Percentiles rank a stretch among this genome's conserved stretches.
Conservation (phyloP, 228 moss, liverwort and hornwort species). For the Sphagnum fallax region DNA sequence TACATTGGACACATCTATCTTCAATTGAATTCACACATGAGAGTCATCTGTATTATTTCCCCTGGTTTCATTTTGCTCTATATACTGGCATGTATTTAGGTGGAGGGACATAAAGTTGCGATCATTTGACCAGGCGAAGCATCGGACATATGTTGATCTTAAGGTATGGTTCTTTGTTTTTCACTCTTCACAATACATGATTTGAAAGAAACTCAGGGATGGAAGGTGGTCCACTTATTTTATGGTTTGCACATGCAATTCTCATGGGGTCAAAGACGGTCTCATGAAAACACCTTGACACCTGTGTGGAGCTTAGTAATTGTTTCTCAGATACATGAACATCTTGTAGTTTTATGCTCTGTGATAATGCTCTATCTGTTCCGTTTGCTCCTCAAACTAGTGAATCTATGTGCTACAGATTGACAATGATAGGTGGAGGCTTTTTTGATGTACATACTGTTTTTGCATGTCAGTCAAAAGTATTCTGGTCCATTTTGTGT, state of each 20-base stretch:
- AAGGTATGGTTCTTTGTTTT: constrained; percentile 37
- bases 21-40: no score
- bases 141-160: constrained; percentile 91
- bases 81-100: constrained; percentile 21
- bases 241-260: not conserved
- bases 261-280: not conserved
- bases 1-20: no score
- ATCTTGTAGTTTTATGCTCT: not conserved
- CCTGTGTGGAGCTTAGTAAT: not conserved
- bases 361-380: not conserved
- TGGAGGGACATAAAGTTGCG: constrained; percentile 96
- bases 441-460: not conserved
- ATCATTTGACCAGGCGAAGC: constrained; percentile 96
- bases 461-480: not conserved
- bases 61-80: not conserved
- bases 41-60: no score
- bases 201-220: not conserved
- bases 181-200: not conserved
- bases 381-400: not conserved
- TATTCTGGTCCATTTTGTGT: not conserved
- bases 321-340: not conserved
- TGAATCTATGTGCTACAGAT: not conserved
- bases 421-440: not conserved
- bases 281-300: no score
- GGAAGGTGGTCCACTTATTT: not conserved